These are phyloP conservation scores for Triticum timopheevii DNA, from an alignment of 176 grass and related monocot species.

Conservation along the genomic window DNA sequence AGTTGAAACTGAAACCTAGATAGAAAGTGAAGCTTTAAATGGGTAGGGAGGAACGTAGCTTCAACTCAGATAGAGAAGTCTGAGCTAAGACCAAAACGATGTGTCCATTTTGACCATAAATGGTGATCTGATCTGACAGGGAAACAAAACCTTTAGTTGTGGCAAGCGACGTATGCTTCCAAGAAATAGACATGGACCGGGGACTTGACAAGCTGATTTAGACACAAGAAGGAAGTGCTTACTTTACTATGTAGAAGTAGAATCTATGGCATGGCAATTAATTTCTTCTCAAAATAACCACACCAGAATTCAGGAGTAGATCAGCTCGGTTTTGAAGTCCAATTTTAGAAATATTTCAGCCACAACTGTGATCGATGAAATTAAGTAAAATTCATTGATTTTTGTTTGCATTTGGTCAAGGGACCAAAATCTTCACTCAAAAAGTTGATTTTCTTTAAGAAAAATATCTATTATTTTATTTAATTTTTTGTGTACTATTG, in stretches of 20 bases:
- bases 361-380: background rate
- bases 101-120: slow-evolving; percentile 21
- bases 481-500: background rate
- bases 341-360: background rate
- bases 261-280: background rate
- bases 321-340: no score
- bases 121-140: slow-evolving; percentile 13
- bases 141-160: background rate
- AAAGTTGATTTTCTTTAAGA: no score
- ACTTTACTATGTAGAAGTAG: background rate
- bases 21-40: background rate
- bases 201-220: background rate
- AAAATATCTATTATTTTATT: background rate
- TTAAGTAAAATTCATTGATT: background rate
- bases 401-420: background rate
- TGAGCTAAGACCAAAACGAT: slow-evolving; percentile 11
- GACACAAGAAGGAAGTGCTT: background rate
- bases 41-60: slow-evolving; percentile 12
- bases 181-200: slow-evolving; percentile 16
- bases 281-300: background rate
- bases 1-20: background rate
- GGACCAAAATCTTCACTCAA: background rate
- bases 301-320: background rate
- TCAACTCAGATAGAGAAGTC: slow-evolving; percentile 8
- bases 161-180: background rate